Conservation (phyloP, 176 grass and related monocot genomes). For the Tuctoria greenei region DNA sequence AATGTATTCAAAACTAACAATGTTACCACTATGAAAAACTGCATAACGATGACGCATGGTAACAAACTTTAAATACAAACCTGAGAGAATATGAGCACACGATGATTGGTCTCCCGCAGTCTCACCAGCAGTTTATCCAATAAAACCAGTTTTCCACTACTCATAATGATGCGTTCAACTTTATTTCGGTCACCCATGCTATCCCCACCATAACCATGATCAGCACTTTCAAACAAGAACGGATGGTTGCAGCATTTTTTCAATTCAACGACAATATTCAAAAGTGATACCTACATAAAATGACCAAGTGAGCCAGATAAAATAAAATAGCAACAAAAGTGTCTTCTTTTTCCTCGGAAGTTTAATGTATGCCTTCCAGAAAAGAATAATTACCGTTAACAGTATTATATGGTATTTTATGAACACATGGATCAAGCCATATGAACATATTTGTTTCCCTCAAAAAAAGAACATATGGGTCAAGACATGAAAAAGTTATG, state of each 20-base stretch:
- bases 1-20: slow-evolving; percentile 10
- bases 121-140: slow-evolving; percentile 87
- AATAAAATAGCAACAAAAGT: background rate
- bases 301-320: slow-evolving; percentile 27
- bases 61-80: slow-evolving; percentile 46
- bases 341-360: background rate
- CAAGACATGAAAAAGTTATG: background rate
- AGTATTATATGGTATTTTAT: background rate
- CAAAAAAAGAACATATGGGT: background rate
- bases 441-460: too few species aligned
- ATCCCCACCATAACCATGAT: slow-evolving; percentile 99
- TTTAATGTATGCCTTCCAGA: background rate
- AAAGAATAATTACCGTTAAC: background rate
- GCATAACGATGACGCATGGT: background rate
- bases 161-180: slow-evolving; percentile 96
- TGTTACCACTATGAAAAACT: background rate
- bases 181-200: slow-evolving; percentile 80
- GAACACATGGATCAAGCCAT: background rate
- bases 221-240: slow-evolving; percentile 99
- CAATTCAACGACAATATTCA: slow-evolving; percentile 97
- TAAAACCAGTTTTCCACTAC: slow-evolving; percentile 94
- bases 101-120: slow-evolving; percentile 92
- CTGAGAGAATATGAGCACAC: slow-evolving; percentile 98
- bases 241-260: slow-evolving; percentile 99
- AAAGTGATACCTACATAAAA: slow-evolving; percentile 80